Evolutionary conservation across 2,329 filamentous ascomycete species (phyloP).

Genomic region (Alternaria angustiovoidea): DNA sequence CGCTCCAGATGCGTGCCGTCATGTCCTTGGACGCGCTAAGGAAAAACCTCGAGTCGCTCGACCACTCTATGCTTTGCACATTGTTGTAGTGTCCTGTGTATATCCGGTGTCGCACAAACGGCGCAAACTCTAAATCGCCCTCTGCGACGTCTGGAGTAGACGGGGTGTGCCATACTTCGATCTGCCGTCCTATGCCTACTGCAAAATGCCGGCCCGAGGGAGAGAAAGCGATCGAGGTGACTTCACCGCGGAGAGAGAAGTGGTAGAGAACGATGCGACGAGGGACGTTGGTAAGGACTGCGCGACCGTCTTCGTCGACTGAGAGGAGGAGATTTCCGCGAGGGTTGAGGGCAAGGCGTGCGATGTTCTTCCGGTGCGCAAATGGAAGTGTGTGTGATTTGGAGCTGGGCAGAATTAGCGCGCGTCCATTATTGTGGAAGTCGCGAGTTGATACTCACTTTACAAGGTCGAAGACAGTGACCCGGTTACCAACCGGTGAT

Average conservation of each 20-base stretch:
- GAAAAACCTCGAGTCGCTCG: conserved; percentile 93
- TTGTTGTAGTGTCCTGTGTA: conserved; percentile 90
- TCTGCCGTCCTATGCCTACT: conserved; percentile 82
- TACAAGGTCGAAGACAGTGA: conserved; percentile 94
- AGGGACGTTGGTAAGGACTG: conserved; percentile 89
- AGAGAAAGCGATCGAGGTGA: conserved; percentile 87
- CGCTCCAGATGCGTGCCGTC: conserved; percentile 93
- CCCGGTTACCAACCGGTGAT: conserved; percentile 94
- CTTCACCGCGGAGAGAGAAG: conserved; percentile 88
- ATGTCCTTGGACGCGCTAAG: conserved; percentile 90
- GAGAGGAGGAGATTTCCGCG: conserved; percentile 91
- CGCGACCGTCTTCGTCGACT: conserved; percentile 91
- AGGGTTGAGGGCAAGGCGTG: conserved; percentile 85
- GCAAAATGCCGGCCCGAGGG: conserved; percentile 91
- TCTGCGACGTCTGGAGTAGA: conserved; percentile 84
- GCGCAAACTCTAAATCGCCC: conserved; percentile 91
- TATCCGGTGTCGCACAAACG: conserved; percentile 86
- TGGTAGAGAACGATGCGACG: conserved; percentile 89
- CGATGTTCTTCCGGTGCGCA: conserved; percentile 92
- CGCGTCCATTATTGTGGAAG: not conserved
- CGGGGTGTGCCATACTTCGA: conserved; percentile 96
- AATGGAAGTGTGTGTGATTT: conserved; percentile 89
- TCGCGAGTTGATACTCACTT: conserved; percentile 68
- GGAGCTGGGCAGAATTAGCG: conserved; percentile 64
- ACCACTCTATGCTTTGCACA: conserved; percentile 91